Conservation (phyloP, 495 filamentous ascomycete species). For the Neurospora sp. region DNA sequence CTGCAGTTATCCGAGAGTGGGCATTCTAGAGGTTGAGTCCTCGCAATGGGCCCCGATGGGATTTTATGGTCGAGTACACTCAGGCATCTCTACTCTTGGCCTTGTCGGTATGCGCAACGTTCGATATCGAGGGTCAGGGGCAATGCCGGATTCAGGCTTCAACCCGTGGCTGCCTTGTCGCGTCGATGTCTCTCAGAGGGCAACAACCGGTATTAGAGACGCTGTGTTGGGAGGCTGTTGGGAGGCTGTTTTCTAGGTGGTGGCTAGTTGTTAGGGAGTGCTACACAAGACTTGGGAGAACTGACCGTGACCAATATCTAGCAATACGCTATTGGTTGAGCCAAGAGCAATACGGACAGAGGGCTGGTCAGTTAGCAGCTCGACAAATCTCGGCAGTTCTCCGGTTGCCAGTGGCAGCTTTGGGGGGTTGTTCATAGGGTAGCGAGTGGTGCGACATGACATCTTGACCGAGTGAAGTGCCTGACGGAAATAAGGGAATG, state of each 20-base stretch:
- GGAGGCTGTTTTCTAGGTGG: neutral
- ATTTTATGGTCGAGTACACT: neutral
- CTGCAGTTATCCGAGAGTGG: neutral
- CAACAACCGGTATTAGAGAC: neutral
- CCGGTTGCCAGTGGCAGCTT: neutral
- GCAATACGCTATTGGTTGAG: neutral
- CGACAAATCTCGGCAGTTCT: neutral
- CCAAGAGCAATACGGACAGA: neutral
- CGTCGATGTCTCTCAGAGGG: neutral
- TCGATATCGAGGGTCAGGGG: neutral
- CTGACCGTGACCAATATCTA: neutral
- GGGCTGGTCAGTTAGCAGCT: neutral
- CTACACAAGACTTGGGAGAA: neutral
- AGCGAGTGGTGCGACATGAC: neutral
- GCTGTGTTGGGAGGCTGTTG: neutral
- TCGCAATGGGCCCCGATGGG: neutral
- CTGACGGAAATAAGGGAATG: neutral
- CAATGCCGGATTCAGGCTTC: neutral
- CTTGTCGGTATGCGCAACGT: neutral
- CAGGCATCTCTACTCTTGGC: neutral
- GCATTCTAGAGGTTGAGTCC: neutral
- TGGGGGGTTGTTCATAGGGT: neutral
- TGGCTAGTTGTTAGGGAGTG: neutral
- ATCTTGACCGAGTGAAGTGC: neutral
- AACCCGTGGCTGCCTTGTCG: neutral